phyloP scores from a whole-genome alignment of 305 asterid species.

The Fraxinus dipetala region DNA sequence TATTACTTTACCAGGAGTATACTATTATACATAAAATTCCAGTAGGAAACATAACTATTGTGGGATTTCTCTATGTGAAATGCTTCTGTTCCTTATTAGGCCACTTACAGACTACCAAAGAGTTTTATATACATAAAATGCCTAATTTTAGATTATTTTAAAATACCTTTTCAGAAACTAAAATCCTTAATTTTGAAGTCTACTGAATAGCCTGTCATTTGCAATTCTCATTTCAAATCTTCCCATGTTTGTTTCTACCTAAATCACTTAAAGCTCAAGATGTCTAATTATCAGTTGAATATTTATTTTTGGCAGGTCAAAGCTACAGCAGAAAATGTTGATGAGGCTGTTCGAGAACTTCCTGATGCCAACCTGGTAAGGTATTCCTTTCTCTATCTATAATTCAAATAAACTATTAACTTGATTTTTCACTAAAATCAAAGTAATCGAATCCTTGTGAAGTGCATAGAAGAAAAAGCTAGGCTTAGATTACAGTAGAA shows the following conservation, averaged over 20 bases:
- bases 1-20: not conserved
- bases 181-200: not conserved
- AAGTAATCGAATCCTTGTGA: not conserved
- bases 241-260: not conserved
- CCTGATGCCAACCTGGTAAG: slow-evolving; percentile 99
- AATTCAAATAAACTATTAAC: not conserved
- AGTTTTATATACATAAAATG: not conserved
- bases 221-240: not conserved
- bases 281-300: slow-evolving; percentile 2
- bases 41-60: not conserved
- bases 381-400: slow-evolving; percentile 65
- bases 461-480: slow-evolving; percentile 3
- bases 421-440: slow-evolving; percentile 4
- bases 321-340: slow-evolving; percentile 92
- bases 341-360: slow-evolving; percentile 94
- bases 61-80: not conserved
- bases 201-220: not conserved
- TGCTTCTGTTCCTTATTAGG: not conserved
- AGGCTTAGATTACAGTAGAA: slow-evolving; percentile 19
- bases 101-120: not conserved
- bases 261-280: slow-evolving; percentile 5
- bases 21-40: not conserved
- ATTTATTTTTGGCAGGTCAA: slow-evolving; percentile 62
- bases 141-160: not conserved
- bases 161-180: not conserved